phyloP scores from a whole-genome alignment of 352 stramenopile species.

The Pythium vanterpoolii region DNA sequence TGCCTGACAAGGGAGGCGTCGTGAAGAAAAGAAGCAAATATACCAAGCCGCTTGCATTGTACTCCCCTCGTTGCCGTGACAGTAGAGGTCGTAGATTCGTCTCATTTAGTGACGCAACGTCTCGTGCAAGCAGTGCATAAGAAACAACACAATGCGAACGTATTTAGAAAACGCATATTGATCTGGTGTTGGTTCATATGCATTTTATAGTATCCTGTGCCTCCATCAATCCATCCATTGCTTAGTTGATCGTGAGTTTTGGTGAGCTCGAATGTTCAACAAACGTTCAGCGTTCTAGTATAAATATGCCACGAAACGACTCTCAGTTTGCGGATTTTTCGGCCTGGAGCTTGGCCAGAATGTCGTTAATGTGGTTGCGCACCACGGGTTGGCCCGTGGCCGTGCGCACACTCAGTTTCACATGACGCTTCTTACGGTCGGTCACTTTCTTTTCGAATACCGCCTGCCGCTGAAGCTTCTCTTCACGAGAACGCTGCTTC shows the following conservation, averaged over 20 bases:
- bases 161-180: constrained; percentile 10
- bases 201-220: too few relatives aligned
- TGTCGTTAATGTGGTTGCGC: constrained; percentile 84
- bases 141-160: constrained; percentile 12
- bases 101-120: not conserved
- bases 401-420: constrained; percentile 81
- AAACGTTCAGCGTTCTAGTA: too few relatives aligned
- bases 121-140: not conserved
- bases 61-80: not conserved
- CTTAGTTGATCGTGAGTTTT: too few relatives aligned
- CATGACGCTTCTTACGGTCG: constrained; percentile 83
- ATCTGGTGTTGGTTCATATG: too few relatives aligned
- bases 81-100: not conserved
- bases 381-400: constrained; percentile 77
- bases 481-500: constrained; percentile 36
- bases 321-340: constrained; percentile 35
- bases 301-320: constrained; percentile 21
- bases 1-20: not conserved
- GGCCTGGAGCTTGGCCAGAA: constrained; percentile 62
- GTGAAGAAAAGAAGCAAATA: constrained; percentile 1
- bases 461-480: constrained; percentile 48
- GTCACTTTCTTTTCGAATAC: constrained; percentile 73
- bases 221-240: too few relatives aligned
- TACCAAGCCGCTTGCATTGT: constrained; percentile 1
- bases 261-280: too few relatives aligned